phyloP scores from a whole-genome alignment of 78 protist species.

The Andalucia godoyi region DNA sequence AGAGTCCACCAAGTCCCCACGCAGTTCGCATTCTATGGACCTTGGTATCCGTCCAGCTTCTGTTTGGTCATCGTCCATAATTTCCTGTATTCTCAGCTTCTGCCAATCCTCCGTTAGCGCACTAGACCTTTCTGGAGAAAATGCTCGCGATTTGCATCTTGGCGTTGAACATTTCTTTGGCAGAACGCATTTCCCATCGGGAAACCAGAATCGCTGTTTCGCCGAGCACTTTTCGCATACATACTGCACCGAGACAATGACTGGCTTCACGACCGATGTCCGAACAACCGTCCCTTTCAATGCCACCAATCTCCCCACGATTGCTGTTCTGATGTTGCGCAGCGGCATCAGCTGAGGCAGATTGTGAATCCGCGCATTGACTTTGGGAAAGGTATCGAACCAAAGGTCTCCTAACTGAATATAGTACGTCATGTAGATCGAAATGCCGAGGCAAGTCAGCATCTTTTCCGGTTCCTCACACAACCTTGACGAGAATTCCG shows the following conservation, averaged over 20 bases:
- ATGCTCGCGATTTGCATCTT: conserved; percentile 35
- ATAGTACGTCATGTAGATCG: too few species aligned
- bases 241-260: conserved; percentile 47
- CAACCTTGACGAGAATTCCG: too few species aligned
- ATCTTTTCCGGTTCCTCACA: too few species aligned
- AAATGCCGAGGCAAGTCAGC: too few species aligned
- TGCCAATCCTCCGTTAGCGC: conserved; percentile 77
- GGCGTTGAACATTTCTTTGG: conserved; percentile 16
- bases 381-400: too few species aligned
- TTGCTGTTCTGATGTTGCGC: background rate
- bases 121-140: conserved; percentile 30
- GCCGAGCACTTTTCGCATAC: conserved; percentile 42
- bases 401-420: too few species aligned
- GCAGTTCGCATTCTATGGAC: conserved; percentile 75
- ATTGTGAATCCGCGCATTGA: too few species aligned
- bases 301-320: conserved; percentile 40
- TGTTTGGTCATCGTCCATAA: conserved; percentile 16
- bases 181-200: conserved; percentile 34
- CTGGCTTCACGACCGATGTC: conserved; percentile 63
- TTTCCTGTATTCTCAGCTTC: conserved; percentile 63
- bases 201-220: background rate
- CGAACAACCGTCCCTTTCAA: conserved; percentile 84
- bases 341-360: too few species aligned
- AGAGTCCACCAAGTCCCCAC: conserved; percentile 60
- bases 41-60: conserved; percentile 86